Conservation (phyloP, 2,329 filamentous ascomycete genomes). For the Pseudopyricularia cyperi region DNA sequence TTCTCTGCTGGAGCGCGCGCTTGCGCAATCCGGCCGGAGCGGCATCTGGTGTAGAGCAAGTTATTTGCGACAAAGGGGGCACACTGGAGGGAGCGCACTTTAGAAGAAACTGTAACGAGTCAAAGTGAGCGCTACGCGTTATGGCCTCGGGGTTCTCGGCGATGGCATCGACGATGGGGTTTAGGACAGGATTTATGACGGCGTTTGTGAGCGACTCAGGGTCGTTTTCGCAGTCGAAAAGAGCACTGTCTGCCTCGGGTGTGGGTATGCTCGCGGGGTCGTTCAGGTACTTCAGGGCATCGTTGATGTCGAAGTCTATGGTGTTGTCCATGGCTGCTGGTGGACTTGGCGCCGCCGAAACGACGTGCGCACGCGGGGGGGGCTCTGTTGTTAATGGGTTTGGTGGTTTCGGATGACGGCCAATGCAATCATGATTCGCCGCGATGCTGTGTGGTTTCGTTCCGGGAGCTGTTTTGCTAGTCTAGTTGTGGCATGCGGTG, state of each 20-base stretch:
- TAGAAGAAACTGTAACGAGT: slow-evolving; percentile 88
- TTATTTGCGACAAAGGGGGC: slow-evolving; percentile 10
- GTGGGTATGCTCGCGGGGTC: slow-evolving; percentile 75
- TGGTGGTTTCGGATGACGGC: background rate
- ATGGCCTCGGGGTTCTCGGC: slow-evolving; percentile 87
- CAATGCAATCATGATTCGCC: background rate
- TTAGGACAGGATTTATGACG: slow-evolving; percentile 73
- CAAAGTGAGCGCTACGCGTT: slow-evolving; percentile 64
- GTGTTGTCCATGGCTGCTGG: slow-evolving; percentile 48
- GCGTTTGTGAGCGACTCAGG: slow-evolving; percentile 68
- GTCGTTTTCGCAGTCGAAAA: slow-evolving; percentile 87
- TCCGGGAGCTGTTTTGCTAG: background rate
- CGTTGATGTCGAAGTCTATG: slow-evolving; percentile 87
- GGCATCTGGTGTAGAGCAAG: slow-evolving; percentile 1
- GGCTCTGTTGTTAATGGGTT: background rate
- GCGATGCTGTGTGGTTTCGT: background rate
- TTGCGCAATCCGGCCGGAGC: background rate
- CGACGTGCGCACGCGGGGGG: background rate
- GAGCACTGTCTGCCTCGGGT: slow-evolving; percentile 68
- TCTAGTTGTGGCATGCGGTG: background rate
- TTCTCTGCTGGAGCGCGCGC: slow-evolving; percentile 6
- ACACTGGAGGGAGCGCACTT: slow-evolving; percentile 67
- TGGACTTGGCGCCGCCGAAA: background rate
- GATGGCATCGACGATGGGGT: slow-evolving; percentile 84
- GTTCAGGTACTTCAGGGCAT: slow-evolving; percentile 95